Conservation (phyloP, 106 monocot species). For the Dendrobium chrysotoxum region DNA sequence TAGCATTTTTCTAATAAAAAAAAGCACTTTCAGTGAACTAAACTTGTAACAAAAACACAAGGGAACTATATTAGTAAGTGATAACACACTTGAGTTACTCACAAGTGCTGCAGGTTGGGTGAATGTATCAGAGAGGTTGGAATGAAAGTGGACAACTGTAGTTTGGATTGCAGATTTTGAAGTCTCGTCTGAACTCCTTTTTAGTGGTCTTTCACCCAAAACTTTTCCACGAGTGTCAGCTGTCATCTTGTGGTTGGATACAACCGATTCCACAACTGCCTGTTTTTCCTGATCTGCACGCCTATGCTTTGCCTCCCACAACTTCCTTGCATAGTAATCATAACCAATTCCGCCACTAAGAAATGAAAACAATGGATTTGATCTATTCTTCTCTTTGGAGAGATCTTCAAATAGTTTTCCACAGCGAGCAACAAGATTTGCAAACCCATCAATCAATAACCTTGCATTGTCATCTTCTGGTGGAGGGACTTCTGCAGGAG, state of each 20-base stretch:
- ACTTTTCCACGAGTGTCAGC: conserved; percentile 76
- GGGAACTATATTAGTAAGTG: too few species aligned
- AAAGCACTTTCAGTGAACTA: background rate
- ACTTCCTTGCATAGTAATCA: conserved; percentile 68
- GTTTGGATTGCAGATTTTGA: conserved; percentile 15
- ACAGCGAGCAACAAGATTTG: conserved; percentile 78
- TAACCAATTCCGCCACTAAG: conserved; percentile 74
- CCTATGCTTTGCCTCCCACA: conserved; percentile 88
- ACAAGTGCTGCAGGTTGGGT: conserved; percentile 63
- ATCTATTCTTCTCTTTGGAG: conserved; percentile 73
- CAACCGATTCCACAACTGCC: conserved; percentile 19
- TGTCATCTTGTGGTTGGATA: conserved; percentile 52
- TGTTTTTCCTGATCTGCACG: conserved; percentile 22
- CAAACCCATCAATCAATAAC: conserved; percentile 80
- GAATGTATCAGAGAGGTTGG: conserved; percentile 73
- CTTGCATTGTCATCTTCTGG: conserved; percentile 70
- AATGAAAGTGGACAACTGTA: conserved; percentile 46
- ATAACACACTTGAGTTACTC: conserved; percentile 24
- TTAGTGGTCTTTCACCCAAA: conserved; percentile 80
- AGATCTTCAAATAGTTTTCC: conserved; percentile 90
- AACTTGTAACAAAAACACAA: too few species aligned
- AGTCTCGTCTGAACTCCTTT: conserved; percentile 24
- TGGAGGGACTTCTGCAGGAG: conserved; percentile 72
- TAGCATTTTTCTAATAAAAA: conserved; percentile 1
- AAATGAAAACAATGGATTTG: conserved; percentile 79